phyloP scores from a whole-genome alignment of 228 moss, liverwort and hornwort species.

The Sphagnum magellanicum region DNA sequence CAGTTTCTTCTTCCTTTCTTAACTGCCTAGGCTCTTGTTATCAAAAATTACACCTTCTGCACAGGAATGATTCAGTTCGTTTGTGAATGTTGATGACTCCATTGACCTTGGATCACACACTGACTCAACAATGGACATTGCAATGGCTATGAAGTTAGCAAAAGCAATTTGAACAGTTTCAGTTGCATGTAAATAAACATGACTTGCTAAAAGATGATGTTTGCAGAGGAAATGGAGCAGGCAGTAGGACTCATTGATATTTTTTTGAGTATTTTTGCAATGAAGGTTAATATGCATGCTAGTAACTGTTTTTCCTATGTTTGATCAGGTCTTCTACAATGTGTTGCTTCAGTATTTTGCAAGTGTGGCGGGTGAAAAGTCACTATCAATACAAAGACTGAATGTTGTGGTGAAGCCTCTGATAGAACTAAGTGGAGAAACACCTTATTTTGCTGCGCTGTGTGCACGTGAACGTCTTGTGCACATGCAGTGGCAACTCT shows the following conservation, averaged over 20 bases:
- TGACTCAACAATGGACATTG: too few species aligned
- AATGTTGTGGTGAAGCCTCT: slow-evolving; percentile 73
- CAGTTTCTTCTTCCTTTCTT: neutral
- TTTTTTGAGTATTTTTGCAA: neutral
- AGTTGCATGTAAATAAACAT: too few species aligned
- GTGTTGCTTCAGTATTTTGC: slow-evolving; percentile 94
- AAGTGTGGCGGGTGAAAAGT: slow-evolving; percentile 63
- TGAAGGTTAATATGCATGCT: neutral
- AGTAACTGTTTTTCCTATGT: neutral
- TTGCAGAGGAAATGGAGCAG: too few species aligned
- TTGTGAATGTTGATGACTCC: too few species aligned
- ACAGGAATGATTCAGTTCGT: too few species aligned
- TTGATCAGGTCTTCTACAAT: slow-evolving; percentile 76
- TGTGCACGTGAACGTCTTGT: slow-evolving; percentile 92
- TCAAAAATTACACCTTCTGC: too few species aligned
- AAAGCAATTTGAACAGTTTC: too few species aligned
- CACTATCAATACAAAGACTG: slow-evolving; percentile 58
- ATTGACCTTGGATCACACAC: too few species aligned
- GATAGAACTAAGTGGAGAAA: slow-evolving; percentile 74
- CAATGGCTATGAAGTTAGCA: too few species aligned
- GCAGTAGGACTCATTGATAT: neutral
- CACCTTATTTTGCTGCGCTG: slow-evolving; percentile 78
- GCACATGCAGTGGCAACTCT: slow-evolving; percentile 77
- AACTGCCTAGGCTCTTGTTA: neutral
- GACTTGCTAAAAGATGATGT: too few species aligned